phyloP scores from a whole-genome alignment of 2,329 filamentous ascomycete species.

The Chaetomiaceae sp. region DNA sequence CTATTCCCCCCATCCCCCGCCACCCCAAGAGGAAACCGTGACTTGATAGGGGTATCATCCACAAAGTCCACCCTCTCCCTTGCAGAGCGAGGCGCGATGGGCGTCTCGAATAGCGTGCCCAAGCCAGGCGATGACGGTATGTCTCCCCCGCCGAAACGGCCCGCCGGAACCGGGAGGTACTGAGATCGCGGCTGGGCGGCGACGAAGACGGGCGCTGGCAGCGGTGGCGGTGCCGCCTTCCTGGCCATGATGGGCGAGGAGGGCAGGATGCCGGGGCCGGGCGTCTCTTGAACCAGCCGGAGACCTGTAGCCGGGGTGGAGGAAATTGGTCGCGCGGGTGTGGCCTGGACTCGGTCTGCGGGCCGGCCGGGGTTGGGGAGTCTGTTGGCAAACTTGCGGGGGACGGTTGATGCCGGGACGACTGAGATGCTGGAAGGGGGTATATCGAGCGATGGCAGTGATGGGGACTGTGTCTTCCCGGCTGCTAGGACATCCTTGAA shows the following conservation, averaged over 20 bases:
- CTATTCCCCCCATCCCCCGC: constrained; percentile 4
- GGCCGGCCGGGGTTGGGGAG: constrained; percentile 8
- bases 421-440: constrained; percentile 31
- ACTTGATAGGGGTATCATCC: constrained; percentile 23
- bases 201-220: background rate
- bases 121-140: constrained; percentile 22
- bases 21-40: constrained; percentile 12
- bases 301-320: constrained; percentile 1
- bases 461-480: constrained; percentile 9
- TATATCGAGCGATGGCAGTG: constrained; percentile 38
- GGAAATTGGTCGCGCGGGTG: constrained; percentile 22
- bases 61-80: constrained; percentile 4
- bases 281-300: constrained; percentile 10
- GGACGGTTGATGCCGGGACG: constrained; percentile 28
- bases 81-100: constrained; percentile 21
- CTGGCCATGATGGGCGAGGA: constrained; percentile 26
- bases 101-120: constrained; percentile 29
- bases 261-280: constrained; percentile 1
- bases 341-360: constrained; percentile 25
- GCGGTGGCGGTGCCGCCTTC: constrained; percentile 10
- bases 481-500: constrained; percentile 48
- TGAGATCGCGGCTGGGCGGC: background rate
- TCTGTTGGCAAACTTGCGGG: constrained; percentile 22
- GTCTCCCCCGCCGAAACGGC: background rate
- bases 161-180: background rate